Evolutionary conservation across 176 grass and related monocot species (phyloP).

Genomic region (Oropetium thomaeum): DNA sequence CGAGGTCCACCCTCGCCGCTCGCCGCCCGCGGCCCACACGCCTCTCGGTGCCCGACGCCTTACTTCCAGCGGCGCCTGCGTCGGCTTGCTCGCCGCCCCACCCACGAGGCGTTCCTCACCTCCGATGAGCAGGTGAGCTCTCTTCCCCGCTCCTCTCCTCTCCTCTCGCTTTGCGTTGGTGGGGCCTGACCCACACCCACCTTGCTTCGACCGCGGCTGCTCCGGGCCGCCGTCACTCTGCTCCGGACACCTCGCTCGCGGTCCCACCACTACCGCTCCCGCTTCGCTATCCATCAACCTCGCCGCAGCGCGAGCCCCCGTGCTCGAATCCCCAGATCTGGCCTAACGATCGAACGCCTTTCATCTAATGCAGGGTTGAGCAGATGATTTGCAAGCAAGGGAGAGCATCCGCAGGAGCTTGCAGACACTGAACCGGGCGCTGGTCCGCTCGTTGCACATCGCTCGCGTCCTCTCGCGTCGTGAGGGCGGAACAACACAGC

Average conservation of each 20-base stretch:
- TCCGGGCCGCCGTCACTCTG: neutral
- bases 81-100: neutral
- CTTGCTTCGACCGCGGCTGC: neutral
- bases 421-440: neutral
- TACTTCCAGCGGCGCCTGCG: neutral
- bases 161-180: neutral
- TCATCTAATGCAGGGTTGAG: neutral
- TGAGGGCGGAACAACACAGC: too few species aligned
- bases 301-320: neutral
- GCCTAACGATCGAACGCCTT: neutral
- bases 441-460: neutral
- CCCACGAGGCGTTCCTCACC: neutral
- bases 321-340: constrained; percentile 4
- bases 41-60: neutral
- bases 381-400: neutral
- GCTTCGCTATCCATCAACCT: neutral
- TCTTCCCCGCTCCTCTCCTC: too few species aligned
- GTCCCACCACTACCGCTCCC: neutral
- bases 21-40: neutral
- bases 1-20: neutral
- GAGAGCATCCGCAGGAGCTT: neutral
- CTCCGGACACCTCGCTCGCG: neutral
- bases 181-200: neutral
- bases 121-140: neutral
- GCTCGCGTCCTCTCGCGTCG: neutral